Evolutionary conservation across 2,329 filamentous ascomycete species (phyloP), one percentile per base, ranked within the genome.

Genomic region (Fusarium austroafricanum): DNA sequence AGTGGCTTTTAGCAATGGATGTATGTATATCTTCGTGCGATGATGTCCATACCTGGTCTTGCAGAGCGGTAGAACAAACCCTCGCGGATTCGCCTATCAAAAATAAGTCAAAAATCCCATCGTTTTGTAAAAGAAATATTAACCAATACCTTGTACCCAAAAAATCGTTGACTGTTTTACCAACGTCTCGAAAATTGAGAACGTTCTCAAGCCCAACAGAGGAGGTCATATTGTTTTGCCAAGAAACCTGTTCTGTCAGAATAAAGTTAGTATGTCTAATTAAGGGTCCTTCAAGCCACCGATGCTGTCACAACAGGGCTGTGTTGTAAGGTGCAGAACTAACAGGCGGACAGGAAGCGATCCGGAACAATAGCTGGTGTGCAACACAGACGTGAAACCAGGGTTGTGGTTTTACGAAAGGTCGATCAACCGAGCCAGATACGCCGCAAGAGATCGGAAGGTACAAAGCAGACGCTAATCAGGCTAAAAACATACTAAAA

Each of bases 141-240:
- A 18, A 7, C 5, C n/a, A 20, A 31, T 80, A 89, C 89, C 82
- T 85, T 65, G 81, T 80, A 23, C 84, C 84, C 6, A 87, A 77
- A 63, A 85, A 85, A 26, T 79, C 74, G 71, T 94, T 94, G 70
- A 93, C 83, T 0, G 87, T 89, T 65, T 83, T 81, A 39, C 89
- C 91, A 42, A 94, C 89, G 82, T 95, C 92, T 58, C 92, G 88
- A 75, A 94, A 93, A 77, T 95, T 95, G 71, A 90, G 80, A 50
- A 94, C 71, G 9, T 66, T 67, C 37, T 75, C 70, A 17, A 77
- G 68, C 23, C 55, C 62, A n/a, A 43, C 45, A 14, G 55, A 35
- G 39, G 61, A 60, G 42, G 51, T 29, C 72, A 74, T 74, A 45
- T 21, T 57, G 42, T 43, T 12, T 29, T 49, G 47, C 62, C 58